Percentiles rank a stretch among this genome's conserved stretches.
Conservation (phyloP, 331 rosid genomes). For the Telfairia occidentalis region DNA sequence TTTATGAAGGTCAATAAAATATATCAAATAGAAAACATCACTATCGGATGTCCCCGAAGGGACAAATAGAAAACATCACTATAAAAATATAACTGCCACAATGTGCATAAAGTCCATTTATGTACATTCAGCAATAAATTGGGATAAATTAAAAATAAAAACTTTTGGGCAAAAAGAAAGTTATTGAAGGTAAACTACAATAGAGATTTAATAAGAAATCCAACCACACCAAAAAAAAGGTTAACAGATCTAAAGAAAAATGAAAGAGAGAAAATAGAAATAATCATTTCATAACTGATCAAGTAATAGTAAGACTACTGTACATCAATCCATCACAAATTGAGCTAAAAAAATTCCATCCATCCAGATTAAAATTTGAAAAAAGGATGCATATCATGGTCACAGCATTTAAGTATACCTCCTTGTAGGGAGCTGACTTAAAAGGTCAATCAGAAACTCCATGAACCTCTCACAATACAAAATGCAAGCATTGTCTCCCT, state of each 20-base stretch:
- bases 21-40: not conserved
- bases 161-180: not conserved
- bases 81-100: not conserved
- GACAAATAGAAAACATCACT: not conserved
- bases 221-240: not conserved
- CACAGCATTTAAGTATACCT: slow-evolving; percentile 35
- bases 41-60: too few species aligned
- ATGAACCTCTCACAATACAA: slow-evolving; percentile 94
- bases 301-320: not conserved
- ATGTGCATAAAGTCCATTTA: not conserved
- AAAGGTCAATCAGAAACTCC: slow-evolving; percentile 93
- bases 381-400: not conserved
- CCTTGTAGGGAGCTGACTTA: slow-evolving; percentile 94
- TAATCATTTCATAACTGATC: not conserved
- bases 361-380: not conserved
- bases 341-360: not conserved
- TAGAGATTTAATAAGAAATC: not conserved
- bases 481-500: slow-evolving; percentile 66
- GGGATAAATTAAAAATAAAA: not conserved
- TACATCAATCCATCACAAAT: not conserved
- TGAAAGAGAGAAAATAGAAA: not conserved
- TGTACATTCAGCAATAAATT: not conserved
- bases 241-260: not conserved
- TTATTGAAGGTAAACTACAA: not conserved
- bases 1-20: not conserved